phyloP scores from a whole-genome alignment of 176 grass and related monocot genomes.

The Oryza officinalis region DNA sequence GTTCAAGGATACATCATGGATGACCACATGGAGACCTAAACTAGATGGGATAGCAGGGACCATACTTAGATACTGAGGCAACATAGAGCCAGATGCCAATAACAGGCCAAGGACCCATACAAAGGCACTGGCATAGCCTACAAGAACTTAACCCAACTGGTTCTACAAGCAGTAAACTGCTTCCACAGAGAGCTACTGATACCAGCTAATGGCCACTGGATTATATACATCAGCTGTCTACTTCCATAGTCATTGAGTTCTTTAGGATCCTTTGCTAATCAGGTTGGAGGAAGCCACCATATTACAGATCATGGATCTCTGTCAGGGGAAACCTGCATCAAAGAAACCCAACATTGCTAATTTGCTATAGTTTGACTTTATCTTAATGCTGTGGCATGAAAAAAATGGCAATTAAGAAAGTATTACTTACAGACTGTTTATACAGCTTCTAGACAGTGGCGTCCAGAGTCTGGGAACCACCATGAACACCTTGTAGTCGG shows the following conservation, averaged over 20 bases:
- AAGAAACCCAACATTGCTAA: neutral
- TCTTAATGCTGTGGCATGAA: too few species aligned
- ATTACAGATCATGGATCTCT: conserved; percentile 1
- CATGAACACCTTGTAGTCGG: conserved; percentile 19
- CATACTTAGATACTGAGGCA: neutral
- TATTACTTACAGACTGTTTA: conserved; percentile 17
- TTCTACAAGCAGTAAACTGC: neutral
- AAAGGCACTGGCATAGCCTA: neutral
- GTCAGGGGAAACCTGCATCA: conserved; percentile 15
- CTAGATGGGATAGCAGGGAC: neutral
- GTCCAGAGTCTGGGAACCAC: neutral
- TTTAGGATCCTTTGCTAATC: neutral
- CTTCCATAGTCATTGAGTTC: neutral
- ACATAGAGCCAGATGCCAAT: conserved; percentile 14
- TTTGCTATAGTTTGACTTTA: neutral
- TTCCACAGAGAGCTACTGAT: neutral
- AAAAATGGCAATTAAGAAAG: neutral
- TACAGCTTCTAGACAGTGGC: neutral
- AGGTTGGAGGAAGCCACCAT: neutral
- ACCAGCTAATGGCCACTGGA: neutral
- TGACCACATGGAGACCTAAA: neutral
- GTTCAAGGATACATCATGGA: neutral
- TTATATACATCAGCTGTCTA: neutral
- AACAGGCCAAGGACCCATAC: neutral
- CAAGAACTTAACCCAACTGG: neutral